These are phyloP conservation scores for Anethum foeniculum DNA, from an alignment of 140 eudicot genomes.

Conservation along the genomic window DNA sequence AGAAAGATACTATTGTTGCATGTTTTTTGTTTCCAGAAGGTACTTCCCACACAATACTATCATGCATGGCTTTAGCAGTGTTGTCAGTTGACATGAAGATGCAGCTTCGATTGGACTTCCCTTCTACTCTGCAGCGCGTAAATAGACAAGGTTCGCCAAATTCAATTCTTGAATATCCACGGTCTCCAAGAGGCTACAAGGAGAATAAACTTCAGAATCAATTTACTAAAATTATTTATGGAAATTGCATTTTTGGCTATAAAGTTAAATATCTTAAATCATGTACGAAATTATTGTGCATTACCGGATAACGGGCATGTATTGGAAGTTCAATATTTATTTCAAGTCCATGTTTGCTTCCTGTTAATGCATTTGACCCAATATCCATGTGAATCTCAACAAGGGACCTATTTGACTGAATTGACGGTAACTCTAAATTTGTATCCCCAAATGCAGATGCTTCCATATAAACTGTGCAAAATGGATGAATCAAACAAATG, in stretches of 20 bases:
- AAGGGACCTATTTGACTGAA: slow-evolving; percentile 59
- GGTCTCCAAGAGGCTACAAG: slow-evolving; percentile 62
- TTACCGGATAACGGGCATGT: slow-evolving; percentile 81
- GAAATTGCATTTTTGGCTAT: not conserved
- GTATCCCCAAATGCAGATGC: slow-evolving; percentile 86
- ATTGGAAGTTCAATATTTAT: slow-evolving; percentile 53
- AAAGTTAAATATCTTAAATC: not conserved
- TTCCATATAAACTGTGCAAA: slow-evolving; percentile 52
- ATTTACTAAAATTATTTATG: not conserved
- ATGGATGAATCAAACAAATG: slow-evolving; percentile 3
- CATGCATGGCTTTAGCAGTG: slow-evolving; percentile 10
- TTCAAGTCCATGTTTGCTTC: slow-evolving; percentile 32
- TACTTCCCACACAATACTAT: slow-evolving; percentile 53
- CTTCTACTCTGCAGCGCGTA: slow-evolving; percentile 33
- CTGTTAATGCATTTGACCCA: slow-evolving; percentile 20
- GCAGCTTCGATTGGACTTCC: slow-evolving; percentile 32
- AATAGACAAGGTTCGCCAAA: slow-evolving; percentile 61
- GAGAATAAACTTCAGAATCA: slow-evolving; percentile 3
- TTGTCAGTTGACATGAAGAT: slow-evolving; percentile 20
- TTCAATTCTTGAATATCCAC: slow-evolving; percentile 46
- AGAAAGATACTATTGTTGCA: slow-evolving; percentile 40
- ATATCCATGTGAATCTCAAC: slow-evolving; percentile 73
- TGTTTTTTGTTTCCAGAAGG: slow-evolving; percentile 71
- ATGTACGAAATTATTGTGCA: not conserved
- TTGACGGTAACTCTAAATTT: slow-evolving; percentile 74